These are phyloP conservation scores for Russula sp. DNA, from an alignment of 768 basidiomycete species.

Conservation along the genomic window DNA sequence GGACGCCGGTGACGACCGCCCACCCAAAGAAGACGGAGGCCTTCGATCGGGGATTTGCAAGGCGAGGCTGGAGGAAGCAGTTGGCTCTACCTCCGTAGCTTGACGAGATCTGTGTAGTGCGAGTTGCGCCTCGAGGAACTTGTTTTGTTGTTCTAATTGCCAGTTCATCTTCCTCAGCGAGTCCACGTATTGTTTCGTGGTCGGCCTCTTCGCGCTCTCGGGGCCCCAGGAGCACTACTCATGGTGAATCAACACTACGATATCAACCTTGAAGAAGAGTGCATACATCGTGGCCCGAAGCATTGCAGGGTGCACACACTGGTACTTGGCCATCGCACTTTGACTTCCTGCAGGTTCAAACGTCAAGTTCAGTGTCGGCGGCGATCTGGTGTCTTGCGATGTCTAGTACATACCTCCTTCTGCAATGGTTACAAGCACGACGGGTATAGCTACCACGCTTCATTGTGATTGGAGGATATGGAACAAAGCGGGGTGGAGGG, in stretches of 20 bases:
- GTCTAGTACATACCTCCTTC: constrained; percentile 23
- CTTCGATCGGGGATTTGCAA: constrained; percentile 12
- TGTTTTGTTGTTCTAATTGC: constrained; percentile 25
- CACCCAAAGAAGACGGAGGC: constrained; percentile 16
- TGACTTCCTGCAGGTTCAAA: constrained; percentile 25
- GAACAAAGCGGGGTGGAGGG: background rate
- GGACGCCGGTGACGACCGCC: constrained; percentile 7
- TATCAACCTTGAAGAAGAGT: background rate
- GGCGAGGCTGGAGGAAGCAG: background rate
- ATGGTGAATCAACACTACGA: background rate
- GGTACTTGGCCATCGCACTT: constrained; percentile 30
- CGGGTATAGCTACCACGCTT: constrained; percentile 28
- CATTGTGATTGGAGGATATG: background rate
- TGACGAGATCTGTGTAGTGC: constrained; percentile 10
- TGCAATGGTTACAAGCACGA: constrained; percentile 31
- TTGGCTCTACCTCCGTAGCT: constrained; percentile 11
- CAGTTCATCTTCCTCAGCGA: constrained; percentile 27
- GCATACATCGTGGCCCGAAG: constrained; percentile 24
- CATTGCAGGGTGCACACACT: constrained; percentile 27
- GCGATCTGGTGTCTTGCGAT: background rate
- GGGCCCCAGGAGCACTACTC: constrained; percentile 30
- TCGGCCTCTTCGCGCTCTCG: constrained; percentile 30
- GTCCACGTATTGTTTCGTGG: constrained; percentile 30
- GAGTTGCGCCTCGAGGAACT: constrained; percentile 25
- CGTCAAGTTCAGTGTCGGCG: background rate